Evolutionary conservation across 2,329 filamentous ascomycete species (phyloP).

Genomic region (Claviceps sp.): DNA sequence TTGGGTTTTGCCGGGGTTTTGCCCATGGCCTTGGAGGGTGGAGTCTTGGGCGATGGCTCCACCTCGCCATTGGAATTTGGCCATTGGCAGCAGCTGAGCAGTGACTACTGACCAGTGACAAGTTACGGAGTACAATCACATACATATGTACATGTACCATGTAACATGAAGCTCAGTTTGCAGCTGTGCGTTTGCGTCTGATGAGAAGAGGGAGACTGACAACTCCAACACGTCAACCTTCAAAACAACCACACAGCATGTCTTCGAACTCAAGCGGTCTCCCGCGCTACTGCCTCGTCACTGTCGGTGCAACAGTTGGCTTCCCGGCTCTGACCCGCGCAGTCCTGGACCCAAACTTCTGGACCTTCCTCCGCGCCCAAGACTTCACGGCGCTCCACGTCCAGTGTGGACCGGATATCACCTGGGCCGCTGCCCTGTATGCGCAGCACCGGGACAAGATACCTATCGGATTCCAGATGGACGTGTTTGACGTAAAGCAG

Average conservation of each 20-base stretch:
- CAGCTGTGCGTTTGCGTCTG: too few relatives aligned
- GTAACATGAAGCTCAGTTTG: too few relatives aligned
- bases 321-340: slow-evolving; percentile 61
- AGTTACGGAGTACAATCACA: too few relatives aligned
- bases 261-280: not conserved
- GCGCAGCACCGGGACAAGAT: slow-evolving; percentile 10
- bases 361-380: slow-evolving; percentile 41
- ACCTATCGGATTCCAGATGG: slow-evolving; percentile 14
- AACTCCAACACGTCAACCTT: too few relatives aligned
- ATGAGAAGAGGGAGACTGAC: not conserved
- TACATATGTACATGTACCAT: too few relatives aligned
- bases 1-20: not conserved
- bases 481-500: slow-evolving; percentile 19
- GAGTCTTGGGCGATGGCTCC: too few relatives aligned
- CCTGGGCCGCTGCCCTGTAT: slow-evolving; percentile 17
- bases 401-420: slow-evolving; percentile 64
- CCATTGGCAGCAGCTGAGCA: too few relatives aligned
- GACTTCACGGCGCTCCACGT: slow-evolving; percentile 61
- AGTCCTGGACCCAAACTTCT: slow-evolving; percentile 48
- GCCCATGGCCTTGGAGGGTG: too few relatives aligned
- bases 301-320: slow-evolving; percentile 79
- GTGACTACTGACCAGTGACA: too few relatives aligned
- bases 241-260: slow-evolving; percentile 1
- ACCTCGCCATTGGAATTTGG: too few relatives aligned
- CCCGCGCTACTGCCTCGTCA: slow-evolving; percentile 57